Evolutionary conservation across 1,284 basidiomycete genomes (phyloP).

Genomic region (Blastosporella zonata): DNA sequence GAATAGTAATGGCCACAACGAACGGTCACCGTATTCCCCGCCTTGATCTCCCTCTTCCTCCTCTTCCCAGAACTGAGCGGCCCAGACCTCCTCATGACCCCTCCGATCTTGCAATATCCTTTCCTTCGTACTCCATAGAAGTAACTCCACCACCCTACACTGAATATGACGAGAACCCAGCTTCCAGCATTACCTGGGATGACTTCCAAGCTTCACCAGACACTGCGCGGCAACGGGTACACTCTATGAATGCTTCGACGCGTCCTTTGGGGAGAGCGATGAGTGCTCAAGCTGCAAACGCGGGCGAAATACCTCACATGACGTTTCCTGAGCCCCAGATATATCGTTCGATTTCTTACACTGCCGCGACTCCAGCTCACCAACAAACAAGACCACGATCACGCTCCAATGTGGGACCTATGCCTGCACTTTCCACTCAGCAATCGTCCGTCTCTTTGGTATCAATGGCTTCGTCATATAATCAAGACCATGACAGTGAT

Average conservation of each 20-base stretch:
- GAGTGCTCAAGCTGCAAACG: conserved; percentile 18
- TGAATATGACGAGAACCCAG: conserved; percentile 12
- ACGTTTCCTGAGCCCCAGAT: conserved; percentile 53
- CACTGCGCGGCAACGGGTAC: conserved; percentile 24
- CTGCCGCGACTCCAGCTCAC: not conserved
- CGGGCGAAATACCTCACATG: conserved; percentile 17
- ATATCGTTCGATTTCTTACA: conserved; percentile 43
- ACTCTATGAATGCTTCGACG: conserved; percentile 28
- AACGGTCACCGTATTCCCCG: not conserved
- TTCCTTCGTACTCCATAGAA: conserved; percentile 22
- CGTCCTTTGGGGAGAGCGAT: conserved; percentile 32
- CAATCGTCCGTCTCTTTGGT: conserved; percentile 32
- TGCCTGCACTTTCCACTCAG: conserved; percentile 24
- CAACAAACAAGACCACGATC: conserved; percentile 14
- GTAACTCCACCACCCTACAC: conserved; percentile 30
- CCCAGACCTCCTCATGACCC: conserved; percentile 2
- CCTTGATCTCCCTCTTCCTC: conserved; percentile 1
- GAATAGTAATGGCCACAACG: not conserved
- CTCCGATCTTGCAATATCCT: conserved; percentile 21
- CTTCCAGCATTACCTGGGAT: conserved; percentile 28
- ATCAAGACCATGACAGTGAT: conserved; percentile 31
- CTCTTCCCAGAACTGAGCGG: not conserved
- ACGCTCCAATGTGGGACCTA: conserved; percentile 35
- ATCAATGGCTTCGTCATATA: conserved; percentile 36
- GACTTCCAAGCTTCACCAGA: conserved; percentile 23